Evolutionary conservation across 192 early-diverging fungal species (phyloP), one percentile per base, ranked within the genome.

Genomic region (Linnemannia hyalina): DNA sequence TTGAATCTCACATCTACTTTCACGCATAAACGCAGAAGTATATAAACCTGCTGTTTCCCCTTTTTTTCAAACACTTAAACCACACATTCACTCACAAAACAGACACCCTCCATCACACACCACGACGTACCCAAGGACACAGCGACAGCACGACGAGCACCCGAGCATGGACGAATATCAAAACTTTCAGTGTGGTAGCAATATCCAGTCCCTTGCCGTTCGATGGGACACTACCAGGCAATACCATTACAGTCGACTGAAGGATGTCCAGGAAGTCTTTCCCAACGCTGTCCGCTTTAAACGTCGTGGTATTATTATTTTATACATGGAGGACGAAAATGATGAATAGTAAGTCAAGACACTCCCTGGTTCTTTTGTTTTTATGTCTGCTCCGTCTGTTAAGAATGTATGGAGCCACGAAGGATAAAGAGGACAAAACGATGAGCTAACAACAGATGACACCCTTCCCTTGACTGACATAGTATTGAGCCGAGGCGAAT

Each of bases 161-260:
- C 18, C 20, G 49, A 52, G 18, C 9, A 65, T 32, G 60, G 60
- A 65, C 13, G 60, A 29, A 32, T 32, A 65, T 65, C 60, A 65
- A 15, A 29, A 29, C 7, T 65, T 65, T 65, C n/a, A 29, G 32
- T 29, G n/a, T 10, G 60, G 60, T 29, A 16, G 7, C 13, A 15
- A 13, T 13, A 32, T 15, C 1, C 26, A 32, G 11, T 5, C 11
- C n/a, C n/a, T 65, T 29, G 26, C 60, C 4, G 60, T 65, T 65
- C 60, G 26, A 11, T 65, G 13, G 11, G 60, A 65, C 13, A 13
- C 10, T 15, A 9, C 13, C 13, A 7, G 60, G 11, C n/a, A 65
- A 65, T 65, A 65, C 13, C 26, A 65, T 29, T 65, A 65, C 60
- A 65, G 60, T 65, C 60, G 60, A 65, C 60, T 65, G 1, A 65